Evolutionary conservation across 495 filamentous ascomycete genomes (phyloP).

Genomic region (Daldinia bambusicola): DNA sequence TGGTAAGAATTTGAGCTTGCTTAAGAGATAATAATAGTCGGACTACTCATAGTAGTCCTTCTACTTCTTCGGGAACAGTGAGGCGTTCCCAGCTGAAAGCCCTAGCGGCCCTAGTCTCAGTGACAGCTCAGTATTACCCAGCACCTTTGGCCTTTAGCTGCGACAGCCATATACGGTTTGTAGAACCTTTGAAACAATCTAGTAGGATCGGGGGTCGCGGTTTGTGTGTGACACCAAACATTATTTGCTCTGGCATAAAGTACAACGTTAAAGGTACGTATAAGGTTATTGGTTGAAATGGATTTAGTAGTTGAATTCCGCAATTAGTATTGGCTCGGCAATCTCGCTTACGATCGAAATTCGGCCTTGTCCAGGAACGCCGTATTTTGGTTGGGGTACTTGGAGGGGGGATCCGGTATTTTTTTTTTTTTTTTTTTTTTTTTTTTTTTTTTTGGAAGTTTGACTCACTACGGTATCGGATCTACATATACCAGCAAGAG

Average conservation of each 20-base stretch:
- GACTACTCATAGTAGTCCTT: not conserved
- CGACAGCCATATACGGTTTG: constrained; percentile 7
- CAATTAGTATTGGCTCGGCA: constrained; percentile 34
- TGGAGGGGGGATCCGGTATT: not conserved
- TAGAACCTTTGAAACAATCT: constrained; percentile 4
- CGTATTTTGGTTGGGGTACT: constrained; percentile 15
- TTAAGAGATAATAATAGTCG: not conserved
- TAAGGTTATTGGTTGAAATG: constrained; percentile 15
- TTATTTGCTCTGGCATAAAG: constrained; percentile 9
- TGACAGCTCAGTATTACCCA: constrained; percentile 8
- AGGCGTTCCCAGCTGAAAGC: not conserved
- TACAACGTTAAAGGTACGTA: not conserved
- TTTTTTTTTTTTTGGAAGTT: not conserved
- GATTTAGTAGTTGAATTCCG: constrained; percentile 21
- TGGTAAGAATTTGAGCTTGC: not conserved
- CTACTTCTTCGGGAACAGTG: constrained; percentile 2
- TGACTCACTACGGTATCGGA: constrained; percentile 2
- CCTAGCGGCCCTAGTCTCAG: not conserved
- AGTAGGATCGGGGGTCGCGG: constrained; percentile 20
- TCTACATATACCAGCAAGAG: not conserved
- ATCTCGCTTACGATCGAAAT: constrained; percentile 38
- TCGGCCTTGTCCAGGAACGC: not conserved
- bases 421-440: not conserved
- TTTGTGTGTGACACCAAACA: constrained; percentile 26
- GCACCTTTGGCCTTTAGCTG: constrained; percentile 17